Conservation (phyloP, 2,329 filamentous ascomycete genomes). For the Macrophomina phaseolina region DNA sequence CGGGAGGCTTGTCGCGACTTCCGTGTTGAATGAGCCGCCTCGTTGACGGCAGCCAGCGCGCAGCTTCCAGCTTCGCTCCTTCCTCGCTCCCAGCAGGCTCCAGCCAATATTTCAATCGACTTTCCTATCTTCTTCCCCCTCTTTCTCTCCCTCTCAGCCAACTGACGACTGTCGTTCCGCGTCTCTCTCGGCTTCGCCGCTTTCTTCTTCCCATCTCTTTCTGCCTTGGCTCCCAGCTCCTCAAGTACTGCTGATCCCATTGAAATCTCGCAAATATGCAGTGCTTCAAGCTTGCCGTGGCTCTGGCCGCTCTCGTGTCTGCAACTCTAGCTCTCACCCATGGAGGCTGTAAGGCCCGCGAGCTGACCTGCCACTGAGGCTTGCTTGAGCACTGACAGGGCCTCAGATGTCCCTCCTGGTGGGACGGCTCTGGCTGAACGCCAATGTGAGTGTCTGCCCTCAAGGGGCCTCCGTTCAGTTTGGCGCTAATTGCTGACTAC, state of each 20-base stretch:
- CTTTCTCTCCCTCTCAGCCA: slow-evolving; percentile 22
- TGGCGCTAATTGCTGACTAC: background rate
- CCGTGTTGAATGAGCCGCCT: background rate
- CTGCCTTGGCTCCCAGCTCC: background rate
- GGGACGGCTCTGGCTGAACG: background rate
- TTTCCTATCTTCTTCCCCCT: slow-evolving; percentile 18
- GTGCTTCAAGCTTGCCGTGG: slow-evolving; percentile 21
- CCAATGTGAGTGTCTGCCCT: background rate
- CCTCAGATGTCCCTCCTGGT: background rate
- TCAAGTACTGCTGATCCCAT: background rate
- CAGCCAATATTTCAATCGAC: background rate
- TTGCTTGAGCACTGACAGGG: slow-evolving; percentile 6
- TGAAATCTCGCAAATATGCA: slow-evolving; percentile 19
- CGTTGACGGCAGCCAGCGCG: background rate
- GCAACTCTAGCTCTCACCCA: slow-evolving; percentile 12
- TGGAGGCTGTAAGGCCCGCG: slow-evolving; percentile 6
- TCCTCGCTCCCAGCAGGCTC: background rate
- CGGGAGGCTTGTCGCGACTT: background rate
- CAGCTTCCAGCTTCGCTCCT: slow-evolving; percentile 10
- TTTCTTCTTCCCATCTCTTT: background rate
- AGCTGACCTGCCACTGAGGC: background rate
- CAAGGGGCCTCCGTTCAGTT: background rate
- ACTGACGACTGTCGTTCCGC: slow-evolving; percentile 25
- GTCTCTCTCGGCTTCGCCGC: background rate
- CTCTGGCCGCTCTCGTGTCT: slow-evolving; percentile 21